Evolutionary conservation across 371 early-diverging fungal genomes (phyloP).

Genomic region (Mortierella sp.): DNA sequence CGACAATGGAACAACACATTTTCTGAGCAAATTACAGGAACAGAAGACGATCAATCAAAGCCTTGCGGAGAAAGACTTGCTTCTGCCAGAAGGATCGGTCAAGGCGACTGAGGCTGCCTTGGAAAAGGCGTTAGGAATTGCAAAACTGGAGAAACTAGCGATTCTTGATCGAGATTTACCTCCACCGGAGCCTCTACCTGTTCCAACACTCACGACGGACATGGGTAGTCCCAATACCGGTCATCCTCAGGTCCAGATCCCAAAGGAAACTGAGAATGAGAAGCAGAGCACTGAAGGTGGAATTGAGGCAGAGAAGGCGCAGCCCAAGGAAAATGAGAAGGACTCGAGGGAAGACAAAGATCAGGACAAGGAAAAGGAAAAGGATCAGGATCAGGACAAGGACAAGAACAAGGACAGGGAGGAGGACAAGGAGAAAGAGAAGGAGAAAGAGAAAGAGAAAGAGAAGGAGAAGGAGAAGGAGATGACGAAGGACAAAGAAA

Average conservation of each 20-base stretch:
- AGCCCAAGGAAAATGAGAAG: background rate
- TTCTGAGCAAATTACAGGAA: constrained; percentile 15
- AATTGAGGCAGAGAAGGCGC: no score
- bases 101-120: constrained; percentile 1
- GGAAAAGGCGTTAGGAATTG: background rate
- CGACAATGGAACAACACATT: constrained; percentile 10
- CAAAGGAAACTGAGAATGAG: no score
- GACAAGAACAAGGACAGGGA: background rate
- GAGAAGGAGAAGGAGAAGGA: background rate
- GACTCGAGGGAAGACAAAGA: background rate
- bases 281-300: no score
- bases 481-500: background rate
- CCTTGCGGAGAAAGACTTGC: background rate
- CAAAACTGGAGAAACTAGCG: constrained; percentile 1
- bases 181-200: no score
- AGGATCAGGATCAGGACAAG: background rate
- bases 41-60: constrained; percentile 19
- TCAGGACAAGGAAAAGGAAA: background rate
- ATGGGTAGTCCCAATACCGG: background rate
- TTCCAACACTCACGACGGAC: no score
- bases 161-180: constrained; percentile 4
- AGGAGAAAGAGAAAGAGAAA: background rate
- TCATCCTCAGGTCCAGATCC: background rate
- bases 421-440: background rate
- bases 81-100: background rate